phyloP scores from a whole-genome alignment of 1,284 basidiomycete genomes.

The Ustilago curta region DNA sequence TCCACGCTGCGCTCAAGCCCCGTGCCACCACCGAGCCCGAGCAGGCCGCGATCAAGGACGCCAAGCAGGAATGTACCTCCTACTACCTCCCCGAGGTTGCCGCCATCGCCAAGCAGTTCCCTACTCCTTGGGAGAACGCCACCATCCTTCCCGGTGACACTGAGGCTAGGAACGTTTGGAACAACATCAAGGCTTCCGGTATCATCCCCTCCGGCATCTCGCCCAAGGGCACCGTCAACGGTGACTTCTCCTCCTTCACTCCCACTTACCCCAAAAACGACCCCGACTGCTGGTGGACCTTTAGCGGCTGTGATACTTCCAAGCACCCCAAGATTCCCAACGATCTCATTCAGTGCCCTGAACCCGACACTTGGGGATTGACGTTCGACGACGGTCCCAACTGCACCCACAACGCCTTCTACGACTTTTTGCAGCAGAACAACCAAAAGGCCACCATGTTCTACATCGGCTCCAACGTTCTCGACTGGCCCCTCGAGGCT shows the following conservation, averaged over 20 bases:
- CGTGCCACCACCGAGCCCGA: conserved; percentile 53
- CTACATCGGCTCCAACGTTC: conserved; percentile 73
- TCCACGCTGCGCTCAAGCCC: conserved; percentile 20
- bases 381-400: conserved; percentile 73
- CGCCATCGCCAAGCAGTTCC: conserved; percentile 52
- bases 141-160: conserved; percentile 69
- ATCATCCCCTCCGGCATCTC: conserved; percentile 67
- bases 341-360: conserved; percentile 71
- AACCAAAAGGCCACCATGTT: conserved; percentile 73
- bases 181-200: conserved; percentile 62
- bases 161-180: conserved; percentile 66
- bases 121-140: conserved; percentile 69
- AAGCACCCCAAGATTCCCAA: conserved; percentile 60
- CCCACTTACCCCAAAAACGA: conserved; percentile 51
- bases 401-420: conserved; percentile 73
- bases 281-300: conserved; percentile 68
- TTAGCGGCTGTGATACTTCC: conserved; percentile 62
- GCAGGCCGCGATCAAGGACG: conserved; percentile 40
- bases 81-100: conserved; percentile 57
- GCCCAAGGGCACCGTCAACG: conserved; percentile 67
- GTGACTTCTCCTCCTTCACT: conserved; percentile 39
- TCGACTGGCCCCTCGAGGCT: conserved; percentile 74
- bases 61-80: conserved; percentile 52
- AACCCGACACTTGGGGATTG: conserved; percentile 73
- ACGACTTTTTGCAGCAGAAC: conserved; percentile 71